These are phyloP conservation scores for Cinnamomum micranthum DNA, from an alignment of 164 flowering plant species.

Conservation along the genomic window DNA sequence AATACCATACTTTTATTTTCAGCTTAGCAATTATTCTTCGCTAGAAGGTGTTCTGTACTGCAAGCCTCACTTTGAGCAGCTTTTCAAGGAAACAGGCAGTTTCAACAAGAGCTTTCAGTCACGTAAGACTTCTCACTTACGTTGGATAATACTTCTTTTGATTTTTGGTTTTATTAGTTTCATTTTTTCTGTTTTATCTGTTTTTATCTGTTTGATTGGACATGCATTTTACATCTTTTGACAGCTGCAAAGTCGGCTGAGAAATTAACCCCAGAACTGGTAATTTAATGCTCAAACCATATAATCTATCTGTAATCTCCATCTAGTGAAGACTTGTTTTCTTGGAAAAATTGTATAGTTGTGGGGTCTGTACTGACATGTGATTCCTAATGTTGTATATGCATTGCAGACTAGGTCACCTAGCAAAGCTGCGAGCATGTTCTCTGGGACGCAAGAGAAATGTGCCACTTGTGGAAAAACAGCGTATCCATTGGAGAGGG, in stretches of 20 bases:
- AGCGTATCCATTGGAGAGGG: constrained; percentile 68
- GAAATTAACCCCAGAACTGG: constrained; percentile 81
- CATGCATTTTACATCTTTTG: constrained; percentile 24
- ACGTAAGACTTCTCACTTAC: constrained; percentile 41
- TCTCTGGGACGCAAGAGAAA: constrained; percentile 97
- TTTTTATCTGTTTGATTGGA: constrained; percentile 6
- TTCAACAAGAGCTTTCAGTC: constrained; percentile 90
- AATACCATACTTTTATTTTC: constrained; percentile 21
- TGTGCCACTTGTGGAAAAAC: constrained; percentile 99
- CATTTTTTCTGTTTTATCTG: background rate
- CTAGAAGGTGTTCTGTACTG: constrained; percentile 95
- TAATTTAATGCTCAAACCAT: constrained; percentile 26
- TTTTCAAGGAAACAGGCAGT: constrained; percentile 88
- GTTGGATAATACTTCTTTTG: background rate
- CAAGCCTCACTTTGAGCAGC: constrained; percentile 96
- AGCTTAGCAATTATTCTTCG: constrained; percentile 89
- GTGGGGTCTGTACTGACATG: background rate
- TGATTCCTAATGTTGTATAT: constrained; percentile 20
- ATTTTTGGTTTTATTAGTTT: background rate
- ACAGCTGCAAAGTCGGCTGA: constrained; percentile 84
- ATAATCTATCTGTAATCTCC: background rate
- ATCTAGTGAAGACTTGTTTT: background rate
- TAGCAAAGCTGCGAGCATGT: constrained; percentile 94
- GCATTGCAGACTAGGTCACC: constrained; percentile 79
- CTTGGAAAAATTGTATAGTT: background rate